Percentiles rank a stretch among this genome's conserved stretches.
These are phyloP conservation scores for Naganishia vaughanmartiniae DNA, from an alignment of 768 basidiomycete genomes.

Conservation along the genomic window DNA sequence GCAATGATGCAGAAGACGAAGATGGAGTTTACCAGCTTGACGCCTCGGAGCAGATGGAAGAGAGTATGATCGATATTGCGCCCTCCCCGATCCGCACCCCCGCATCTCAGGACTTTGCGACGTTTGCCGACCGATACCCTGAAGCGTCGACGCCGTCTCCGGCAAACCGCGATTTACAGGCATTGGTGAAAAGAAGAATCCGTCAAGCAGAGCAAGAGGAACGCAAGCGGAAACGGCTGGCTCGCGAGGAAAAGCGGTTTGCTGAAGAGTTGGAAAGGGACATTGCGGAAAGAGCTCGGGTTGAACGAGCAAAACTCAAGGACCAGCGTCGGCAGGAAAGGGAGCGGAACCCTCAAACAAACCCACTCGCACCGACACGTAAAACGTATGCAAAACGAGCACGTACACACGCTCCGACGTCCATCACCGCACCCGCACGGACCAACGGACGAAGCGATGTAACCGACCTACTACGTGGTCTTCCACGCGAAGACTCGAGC, in stretches of 20 bases:
- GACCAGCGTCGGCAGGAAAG: conserved; percentile 3
- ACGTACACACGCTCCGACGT: neutral
- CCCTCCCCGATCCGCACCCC: conserved; percentile 24
- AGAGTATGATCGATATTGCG: conserved; percentile 22
- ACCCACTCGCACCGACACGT: conserved; percentile 13
- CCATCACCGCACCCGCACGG: neutral
- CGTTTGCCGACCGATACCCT: conserved; percentile 39
- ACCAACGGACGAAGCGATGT: neutral
- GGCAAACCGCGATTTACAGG: conserved; percentile 27
- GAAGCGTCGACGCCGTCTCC: conserved; percentile 34
- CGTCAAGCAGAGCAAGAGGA: conserved; percentile 1
- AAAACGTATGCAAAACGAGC: conserved; percentile 38
- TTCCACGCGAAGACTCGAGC: neutral
- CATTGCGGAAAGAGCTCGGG: neutral
- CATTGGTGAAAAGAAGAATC: conserved; percentile 16
- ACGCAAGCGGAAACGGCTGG: neutral
- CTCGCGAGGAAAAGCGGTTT: conserved; percentile 1
- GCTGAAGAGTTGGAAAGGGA: conserved; percentile 3
- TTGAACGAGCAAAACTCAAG: neutral
- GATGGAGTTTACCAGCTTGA: conserved; percentile 9
- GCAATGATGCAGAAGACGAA: conserved; percentile 19
- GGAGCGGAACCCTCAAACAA: neutral
- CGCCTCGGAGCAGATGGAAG: neutral
- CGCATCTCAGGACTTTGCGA: conserved; percentile 38
- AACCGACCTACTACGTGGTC: neutral